A percentile compares a stretch with the other conserved stretches of the same genome.
Evolutionary conservation across 495 filamentous ascomycete species (phyloP).

Genomic region (Viridothelium virens): DNA sequence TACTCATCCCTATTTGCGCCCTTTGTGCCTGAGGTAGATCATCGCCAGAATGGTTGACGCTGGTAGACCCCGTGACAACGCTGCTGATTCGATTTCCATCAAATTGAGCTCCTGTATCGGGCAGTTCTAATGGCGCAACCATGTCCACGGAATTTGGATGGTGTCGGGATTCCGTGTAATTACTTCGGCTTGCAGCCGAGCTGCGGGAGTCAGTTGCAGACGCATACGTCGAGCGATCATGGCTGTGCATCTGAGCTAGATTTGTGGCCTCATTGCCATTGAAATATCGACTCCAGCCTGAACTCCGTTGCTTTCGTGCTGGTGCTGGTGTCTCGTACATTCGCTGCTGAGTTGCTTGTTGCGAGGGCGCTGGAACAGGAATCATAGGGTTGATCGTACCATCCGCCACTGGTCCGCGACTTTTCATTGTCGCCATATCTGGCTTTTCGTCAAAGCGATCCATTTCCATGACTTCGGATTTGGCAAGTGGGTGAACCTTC

Average conservation of each 20-base stretch:
- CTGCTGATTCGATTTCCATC: constrained; percentile 6
- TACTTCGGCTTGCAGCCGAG: constrained; percentile 3
- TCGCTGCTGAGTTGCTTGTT: neutral
- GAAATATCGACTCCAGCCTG: constrained; percentile 58
- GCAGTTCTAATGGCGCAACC: constrained; percentile 2
- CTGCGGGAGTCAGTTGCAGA: constrained; percentile 5
- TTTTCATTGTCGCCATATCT: neutral
- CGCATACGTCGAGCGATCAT: constrained; percentile 8
- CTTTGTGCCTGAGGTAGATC: constrained; percentile 6
- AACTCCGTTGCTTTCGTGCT: constrained; percentile 39
- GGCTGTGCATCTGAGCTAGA: neutral
- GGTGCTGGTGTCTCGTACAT: constrained; percentile 3
- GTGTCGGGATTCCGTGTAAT: constrained; percentile 3
- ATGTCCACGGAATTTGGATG: constrained; percentile 3
- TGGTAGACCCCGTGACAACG: constrained; percentile 1
- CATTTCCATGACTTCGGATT: constrained; percentile 29
- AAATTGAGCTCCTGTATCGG: neutral
- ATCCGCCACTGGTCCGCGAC: constrained; percentile 17
- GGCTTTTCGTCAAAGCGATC: constrained; percentile 8
- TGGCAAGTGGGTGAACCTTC: constrained; percentile 25
- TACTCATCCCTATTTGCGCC: constrained; percentile 6
- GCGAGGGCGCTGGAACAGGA: neutral
- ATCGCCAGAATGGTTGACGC: constrained; percentile 2
- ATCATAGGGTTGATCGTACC: neutral
- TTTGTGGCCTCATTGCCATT: constrained; percentile 44